Evolutionary conservation across 2,329 filamentous ascomycete genomes (phyloP), one percentile per base, ranked within the genome.

Genomic region (Coniochaeta sp.): DNA sequence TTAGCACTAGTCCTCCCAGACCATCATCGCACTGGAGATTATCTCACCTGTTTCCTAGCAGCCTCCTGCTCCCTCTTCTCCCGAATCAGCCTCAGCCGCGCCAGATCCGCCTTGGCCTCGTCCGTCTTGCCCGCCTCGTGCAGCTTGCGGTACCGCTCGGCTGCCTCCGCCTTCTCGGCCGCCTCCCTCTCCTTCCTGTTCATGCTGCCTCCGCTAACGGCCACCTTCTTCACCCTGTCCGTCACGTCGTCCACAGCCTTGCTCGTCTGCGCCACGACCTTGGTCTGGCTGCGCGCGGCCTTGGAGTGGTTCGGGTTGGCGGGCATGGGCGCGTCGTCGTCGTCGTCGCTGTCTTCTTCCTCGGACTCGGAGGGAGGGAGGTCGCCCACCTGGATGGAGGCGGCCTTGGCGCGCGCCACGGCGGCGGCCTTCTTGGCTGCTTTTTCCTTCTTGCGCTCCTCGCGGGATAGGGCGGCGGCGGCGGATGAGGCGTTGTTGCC

Each of bases 71-170:
- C 91, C 57, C 94, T 82, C 73, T 90, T 87, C 77, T 96, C 89
- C 47, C 85, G 83, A 59, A 99, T 90, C 54, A 92, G 66, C 67
- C 77, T 83, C 63, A 99, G 72, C 52, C 94, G 82, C 53, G 90
- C 92, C 60, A 97, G 65, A 70, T 99, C 94, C 5, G 89, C 86
- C 67, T 89, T 87, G 47, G 92, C 91, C 77, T 96, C 89, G 55
- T 99, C 94, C 42, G 94, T 97, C 83, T 97, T 97, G 63, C 92
- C 92, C 65, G 91, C 87, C 52, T 91, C 89, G 64, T 96, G 92
- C 61, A 96, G 70, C 72, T 95, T 95, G 76, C 90, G 82, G 65
- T 96, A 96, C 59, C 85, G 81, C 75, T 96, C 91, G 68, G 91
- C 91, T 27, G 89, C 90, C 66, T 92, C 87, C 56, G 87, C 85